A percentile compares a stretch with the other conserved stretches of the same genome.
Conservation (phyloP, 148 eudicot genomes). For the Camellia japonica region DNA sequence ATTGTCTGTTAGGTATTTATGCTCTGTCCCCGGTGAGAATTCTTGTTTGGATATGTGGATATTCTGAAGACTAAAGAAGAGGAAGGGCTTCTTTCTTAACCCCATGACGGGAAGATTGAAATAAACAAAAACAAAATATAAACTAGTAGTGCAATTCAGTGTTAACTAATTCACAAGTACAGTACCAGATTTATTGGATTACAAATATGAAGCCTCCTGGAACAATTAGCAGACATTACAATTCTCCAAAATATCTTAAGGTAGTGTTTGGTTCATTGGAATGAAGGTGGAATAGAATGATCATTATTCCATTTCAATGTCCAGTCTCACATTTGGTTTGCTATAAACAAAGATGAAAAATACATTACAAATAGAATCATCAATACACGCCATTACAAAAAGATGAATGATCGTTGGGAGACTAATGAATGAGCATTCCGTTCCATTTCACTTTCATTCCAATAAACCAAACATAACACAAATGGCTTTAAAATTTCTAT, state of each 20-base stretch:
- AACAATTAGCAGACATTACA: constrained; percentile 1
- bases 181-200: background rate
- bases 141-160: background rate
- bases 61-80: background rate
- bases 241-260: background rate
- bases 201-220: background rate
- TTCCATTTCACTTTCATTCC: too few species aligned
- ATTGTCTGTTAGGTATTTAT: background rate
- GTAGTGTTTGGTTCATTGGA: too few species aligned
- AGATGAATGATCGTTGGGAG: too few species aligned
- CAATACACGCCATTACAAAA: too few species aligned
- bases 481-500: background rate
- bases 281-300: too few species aligned
- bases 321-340: too few species aligned
- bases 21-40: background rate
- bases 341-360: too few species aligned
- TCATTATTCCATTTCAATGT: too few species aligned
- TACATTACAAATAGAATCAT: too few species aligned
- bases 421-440: too few species aligned
- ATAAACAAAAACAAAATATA: background rate
- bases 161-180: background rate
- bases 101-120: background rate
- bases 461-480: too few species aligned
- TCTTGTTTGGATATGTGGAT: background rate
- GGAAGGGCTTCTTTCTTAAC: background rate